A percentile compares a stretch with the other conserved stretches of the same genome.
Conservation (phyloP, 164 flowering plant genomes). For the Taxillus chinensis region DNA sequence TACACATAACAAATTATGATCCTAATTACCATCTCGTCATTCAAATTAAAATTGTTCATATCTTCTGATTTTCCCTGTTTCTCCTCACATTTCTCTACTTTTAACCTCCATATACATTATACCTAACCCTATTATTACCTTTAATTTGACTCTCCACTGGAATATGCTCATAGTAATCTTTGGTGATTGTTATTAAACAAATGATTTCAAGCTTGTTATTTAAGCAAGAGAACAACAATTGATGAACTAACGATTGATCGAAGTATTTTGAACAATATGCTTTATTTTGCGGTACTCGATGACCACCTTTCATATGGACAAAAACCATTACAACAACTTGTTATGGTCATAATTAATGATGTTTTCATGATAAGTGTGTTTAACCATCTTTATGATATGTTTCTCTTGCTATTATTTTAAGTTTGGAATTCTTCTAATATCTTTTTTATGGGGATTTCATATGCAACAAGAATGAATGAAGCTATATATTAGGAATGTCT, state of each 20-base stretch:
- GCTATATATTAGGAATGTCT: slow-evolving; percentile 59
- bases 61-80: too few relatives aligned
- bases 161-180: too few relatives aligned
- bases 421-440: background rate
- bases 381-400: background rate
- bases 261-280: slow-evolving; percentile 56
- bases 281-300: slow-evolving; percentile 54
- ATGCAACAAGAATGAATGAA: slow-evolving; percentile 52
- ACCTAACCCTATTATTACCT: too few relatives aligned
- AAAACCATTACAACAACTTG: slow-evolving; percentile 87
- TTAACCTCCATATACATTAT: too few relatives aligned
- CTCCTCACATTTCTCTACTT: too few relatives aligned
- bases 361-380: slow-evolving; percentile 67
- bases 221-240: slow-evolving; percentile 76
- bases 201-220: slow-evolving; percentile 81
- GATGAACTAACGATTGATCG: slow-evolving; percentile 80
- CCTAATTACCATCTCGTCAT: too few relatives aligned
- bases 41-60: too few relatives aligned
- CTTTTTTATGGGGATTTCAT: background rate
- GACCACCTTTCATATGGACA: slow-evolving; percentile 77
- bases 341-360: slow-evolving; percentile 89
- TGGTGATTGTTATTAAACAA: slow-evolving; percentile 29
- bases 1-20: too few relatives aligned
- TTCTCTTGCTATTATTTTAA: too few relatives aligned
- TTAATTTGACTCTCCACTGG: too few relatives aligned